A percentile compares a stretch with the other conserved stretches of the same genome.
Evolutionary conservation across 352 stramenopile species (phyloP).

Genomic region (Phytophthora sp.): DNA sequence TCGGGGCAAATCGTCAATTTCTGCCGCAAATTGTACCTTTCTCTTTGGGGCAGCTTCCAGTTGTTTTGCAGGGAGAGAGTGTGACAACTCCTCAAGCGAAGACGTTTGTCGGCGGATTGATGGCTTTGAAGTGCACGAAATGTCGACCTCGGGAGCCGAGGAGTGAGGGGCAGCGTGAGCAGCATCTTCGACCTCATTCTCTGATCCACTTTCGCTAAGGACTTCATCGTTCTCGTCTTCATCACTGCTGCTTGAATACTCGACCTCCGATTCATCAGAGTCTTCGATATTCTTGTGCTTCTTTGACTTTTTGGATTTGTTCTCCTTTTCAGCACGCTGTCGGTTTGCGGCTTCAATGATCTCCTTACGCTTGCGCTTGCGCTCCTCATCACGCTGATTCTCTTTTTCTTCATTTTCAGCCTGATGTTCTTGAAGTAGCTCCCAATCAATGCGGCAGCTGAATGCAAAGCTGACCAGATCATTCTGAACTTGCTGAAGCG

Average conservation of each 20-base stretch:
- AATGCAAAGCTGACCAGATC: slow-evolving; percentile 95
- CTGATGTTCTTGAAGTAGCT: slow-evolving; percentile 91
- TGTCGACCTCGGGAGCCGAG: slow-evolving; percentile 17
- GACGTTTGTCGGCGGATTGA: background rate
- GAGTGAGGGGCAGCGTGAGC: background rate
- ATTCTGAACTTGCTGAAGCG: slow-evolving; percentile 58
- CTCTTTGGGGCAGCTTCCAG: slow-evolving; percentile 13
- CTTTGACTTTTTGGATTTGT: slow-evolving; percentile 40
- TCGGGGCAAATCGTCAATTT: slow-evolving; percentile 8
- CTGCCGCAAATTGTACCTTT: slow-evolving; percentile 32
- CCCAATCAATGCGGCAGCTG: slow-evolving; percentile 96
- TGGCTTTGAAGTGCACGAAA: slow-evolving; percentile 29
- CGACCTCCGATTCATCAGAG: slow-evolving; percentile 57
- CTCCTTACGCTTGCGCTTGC: slow-evolving; percentile 73
- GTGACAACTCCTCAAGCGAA: slow-evolving; percentile 25
- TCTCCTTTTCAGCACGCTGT: slow-evolving; percentile 28
- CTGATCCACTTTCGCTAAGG: slow-evolving; percentile 30
- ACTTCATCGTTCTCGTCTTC: slow-evolving; percentile 37
- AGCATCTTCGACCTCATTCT: slow-evolving; percentile 35
- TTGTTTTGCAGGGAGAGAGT: background rate
- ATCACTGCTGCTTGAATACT: slow-evolving; percentile 43
- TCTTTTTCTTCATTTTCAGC: slow-evolving; percentile 81
- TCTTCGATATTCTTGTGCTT: slow-evolving; percentile 42
- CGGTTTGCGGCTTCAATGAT: slow-evolving; percentile 62
- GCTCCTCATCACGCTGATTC: slow-evolving; percentile 71